Percentiles rank a stretch among this genome's conserved stretches.
These are phyloP conservation scores for Hemisphaericaspora lyxosophila DNA, from an alignment of 1,139 yeast species.

Conservation along the genomic window DNA sequence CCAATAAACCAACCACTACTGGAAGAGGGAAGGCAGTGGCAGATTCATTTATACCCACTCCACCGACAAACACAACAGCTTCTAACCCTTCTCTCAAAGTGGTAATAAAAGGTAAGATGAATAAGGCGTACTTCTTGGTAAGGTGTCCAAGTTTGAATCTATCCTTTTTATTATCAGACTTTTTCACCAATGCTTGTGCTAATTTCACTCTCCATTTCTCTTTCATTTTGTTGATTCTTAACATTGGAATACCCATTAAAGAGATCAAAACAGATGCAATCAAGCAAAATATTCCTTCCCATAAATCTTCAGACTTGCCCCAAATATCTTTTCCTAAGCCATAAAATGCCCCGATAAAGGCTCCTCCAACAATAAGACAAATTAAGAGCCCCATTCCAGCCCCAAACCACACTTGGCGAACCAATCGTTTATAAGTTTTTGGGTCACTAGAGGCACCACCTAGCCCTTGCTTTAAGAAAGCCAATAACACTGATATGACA, in stretches of 20 bases:
- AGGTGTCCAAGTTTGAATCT: slow-evolving; percentile 38
- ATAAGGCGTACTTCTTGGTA: slow-evolving; percentile 70
- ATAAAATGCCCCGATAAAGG: slow-evolving; percentile 86
- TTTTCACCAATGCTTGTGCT: slow-evolving; percentile 65
- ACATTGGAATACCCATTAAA: slow-evolving; percentile 88
- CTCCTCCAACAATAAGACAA: slow-evolving; percentile 79
- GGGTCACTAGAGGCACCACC: slow-evolving; percentile 53
- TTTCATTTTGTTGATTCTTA: slow-evolving; percentile 85
- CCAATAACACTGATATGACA: slow-evolving; percentile 83
- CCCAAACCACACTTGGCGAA: slow-evolving; percentile 80
- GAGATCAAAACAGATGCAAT: slow-evolving; percentile 84
- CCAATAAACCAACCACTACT: slow-evolving; percentile 69
- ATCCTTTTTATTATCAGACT: slow-evolving; percentile 30
- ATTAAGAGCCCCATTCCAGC: slow-evolving; percentile 66
- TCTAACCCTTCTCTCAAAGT: slow-evolving; percentile 88
- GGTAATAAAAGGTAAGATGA: slow-evolving; percentile 76
- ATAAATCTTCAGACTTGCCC: slow-evolving; percentile 83
- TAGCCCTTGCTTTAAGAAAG: slow-evolving; percentile 85
- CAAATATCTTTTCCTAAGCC: slow-evolving; percentile 78
- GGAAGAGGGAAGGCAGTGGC: slow-evolving; percentile 83
- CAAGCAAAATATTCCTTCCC: slow-evolving; percentile 88
- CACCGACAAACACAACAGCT: slow-evolving; percentile 89
- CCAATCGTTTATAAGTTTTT: slow-evolving; percentile 56
- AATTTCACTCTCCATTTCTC: slow-evolving; percentile 91
- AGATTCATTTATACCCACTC: slow-evolving; percentile 78